A percentile compares a stretch with the other conserved stretches of the same genome.
phyloP scores from a whole-genome alignment of 208 protist genomes.

The Leishmania mexicana region DNA sequence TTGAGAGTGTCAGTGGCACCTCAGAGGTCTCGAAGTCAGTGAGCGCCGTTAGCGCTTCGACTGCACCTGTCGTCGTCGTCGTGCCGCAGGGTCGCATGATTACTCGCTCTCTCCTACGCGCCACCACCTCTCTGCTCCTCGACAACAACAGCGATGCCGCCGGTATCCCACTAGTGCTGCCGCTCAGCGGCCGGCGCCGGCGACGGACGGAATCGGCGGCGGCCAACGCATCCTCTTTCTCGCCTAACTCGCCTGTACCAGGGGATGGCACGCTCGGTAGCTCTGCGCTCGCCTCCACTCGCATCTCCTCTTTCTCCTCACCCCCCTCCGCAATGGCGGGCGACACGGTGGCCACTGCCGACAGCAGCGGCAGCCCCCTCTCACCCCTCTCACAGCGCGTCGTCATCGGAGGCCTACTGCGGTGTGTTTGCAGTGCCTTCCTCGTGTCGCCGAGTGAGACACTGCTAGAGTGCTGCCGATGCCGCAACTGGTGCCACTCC shows the following conservation, averaged over 20 bases:
- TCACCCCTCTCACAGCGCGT: constrained; percentile 16
- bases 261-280: neutral
- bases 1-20: neutral
- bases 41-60: neutral
- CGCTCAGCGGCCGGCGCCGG: neutral
- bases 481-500: constrained; percentile 76
- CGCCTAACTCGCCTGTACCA: neutral
- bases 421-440: constrained; percentile 77
- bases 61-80: constrained; percentile 15
- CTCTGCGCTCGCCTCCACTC: neutral
- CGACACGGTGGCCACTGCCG: neutral
- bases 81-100: constrained; percentile 56
- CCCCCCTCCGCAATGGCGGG: neutral
- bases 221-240: neutral
- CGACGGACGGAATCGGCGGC: neutral
- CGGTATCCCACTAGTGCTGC: neutral
- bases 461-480: constrained; percentile 69
- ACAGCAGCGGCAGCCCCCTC: neutral
- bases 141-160: neutral
- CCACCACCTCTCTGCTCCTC: constrained; percentile 25
- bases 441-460: constrained; percentile 56
- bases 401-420: constrained; percentile 61
- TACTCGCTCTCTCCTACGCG: constrained; percentile 64
- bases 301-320: neutral
- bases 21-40: neutral